phyloP scores from a whole-genome alignment of 371 early-diverging fungal genomes.

The Dentiscutata heterogama region DNA sequence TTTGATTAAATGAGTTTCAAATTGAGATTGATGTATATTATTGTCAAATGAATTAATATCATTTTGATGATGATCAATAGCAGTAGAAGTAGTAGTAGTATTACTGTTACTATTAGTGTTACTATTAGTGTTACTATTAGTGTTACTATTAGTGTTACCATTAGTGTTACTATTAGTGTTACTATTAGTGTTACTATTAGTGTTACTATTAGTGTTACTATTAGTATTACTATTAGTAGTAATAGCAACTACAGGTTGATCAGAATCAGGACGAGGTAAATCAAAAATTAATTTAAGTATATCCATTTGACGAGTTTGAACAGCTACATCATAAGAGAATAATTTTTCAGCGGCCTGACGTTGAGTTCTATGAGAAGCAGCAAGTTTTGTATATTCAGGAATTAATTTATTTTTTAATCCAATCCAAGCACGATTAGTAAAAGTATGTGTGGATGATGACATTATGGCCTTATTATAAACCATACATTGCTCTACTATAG shows the following conservation, averaged over 20 bases:
- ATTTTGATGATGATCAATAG: neutral
- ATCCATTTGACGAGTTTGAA: constrained; percentile 31
- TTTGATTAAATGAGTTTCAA: constrained; percentile 29
- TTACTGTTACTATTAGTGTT: neutral
- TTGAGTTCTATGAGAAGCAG: neutral
- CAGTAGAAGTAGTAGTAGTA: neutral
- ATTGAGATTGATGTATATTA: neutral
- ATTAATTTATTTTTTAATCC: constrained; percentile 30
- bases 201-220: neutral
- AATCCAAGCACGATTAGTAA: constrained; percentile 37
- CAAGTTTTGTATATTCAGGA: constrained; percentile 1
- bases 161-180: neutral
- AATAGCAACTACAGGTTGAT: neutral
- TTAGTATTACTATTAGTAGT: neutral
- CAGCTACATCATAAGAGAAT: neutral
- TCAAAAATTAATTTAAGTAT: constrained; percentile 9
- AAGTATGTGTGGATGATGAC: constrained; percentile 18
- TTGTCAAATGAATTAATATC: neutral
- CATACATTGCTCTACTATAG: constrained; percentile 26
- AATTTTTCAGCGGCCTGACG: neutral
- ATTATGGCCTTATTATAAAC: constrained; percentile 27
- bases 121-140: neutral
- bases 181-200: too few species aligned
- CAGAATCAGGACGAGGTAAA: constrained; percentile 3
- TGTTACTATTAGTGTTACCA: too few species aligned